Evolutionary conservation across 495 filamentous ascomycete species (phyloP), one percentile per base, ranked within the genome.

Genomic region (Talaromyces stipitatus): DNA sequence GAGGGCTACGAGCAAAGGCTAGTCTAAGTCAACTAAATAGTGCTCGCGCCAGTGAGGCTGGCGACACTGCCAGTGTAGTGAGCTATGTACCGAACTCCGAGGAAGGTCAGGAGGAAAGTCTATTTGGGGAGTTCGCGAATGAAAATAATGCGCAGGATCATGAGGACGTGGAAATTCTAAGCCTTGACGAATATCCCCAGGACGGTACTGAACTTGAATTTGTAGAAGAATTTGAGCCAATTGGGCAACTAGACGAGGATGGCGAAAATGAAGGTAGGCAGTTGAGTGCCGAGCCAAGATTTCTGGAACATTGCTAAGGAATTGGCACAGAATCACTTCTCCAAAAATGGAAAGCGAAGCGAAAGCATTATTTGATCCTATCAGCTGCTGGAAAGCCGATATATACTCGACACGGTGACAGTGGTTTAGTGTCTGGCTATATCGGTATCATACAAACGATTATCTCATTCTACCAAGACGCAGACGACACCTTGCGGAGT

Each of bases 311-410:
- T 29, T 57, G 32, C 61, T 26, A 29, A 33, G 7, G 6, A 36
- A 2, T 16, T 36, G 6, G 14, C 4, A n/a, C 74, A 81, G 87
- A 89, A 46, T 62, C 85, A 45, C 74, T 91, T 30, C 73, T 95
- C 45, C 69, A 77, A 23, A 76, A 83, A 57, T 96, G 89, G 89
- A 90, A 89, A 66, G 80, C 86, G 20, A 95, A 96, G 67, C 77
- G 90, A 59, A 99, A 99, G 67, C 94, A 99, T 69, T 99, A 94
- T 66, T 77, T 99, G 62, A 95, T 99, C 63, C 76, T 99, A 0
- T 97, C 95, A 2, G 90, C 90, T 10, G 94, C 95, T 28, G 95
- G 95, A n/a, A 99, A 99, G 66, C 95, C 95, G 4, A 92, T 99
- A 33, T 99, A 91, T 70, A 96, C 90, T 57, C 80, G 95, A 56